Conservation (phyloP, 78 protist genomes). For the Dictyostelium firmibasis region DNA sequence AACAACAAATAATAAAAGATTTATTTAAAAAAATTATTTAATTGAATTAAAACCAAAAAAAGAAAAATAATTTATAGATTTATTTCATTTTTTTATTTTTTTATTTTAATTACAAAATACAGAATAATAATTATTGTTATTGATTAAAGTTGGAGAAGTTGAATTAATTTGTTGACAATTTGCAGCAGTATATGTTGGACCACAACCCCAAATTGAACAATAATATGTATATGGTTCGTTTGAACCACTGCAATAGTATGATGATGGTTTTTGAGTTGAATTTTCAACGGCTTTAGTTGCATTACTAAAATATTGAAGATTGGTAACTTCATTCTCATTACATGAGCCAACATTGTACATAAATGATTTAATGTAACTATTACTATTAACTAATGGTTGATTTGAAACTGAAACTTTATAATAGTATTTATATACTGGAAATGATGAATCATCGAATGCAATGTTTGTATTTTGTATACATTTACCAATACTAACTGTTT, state of each 20-base stretch:
- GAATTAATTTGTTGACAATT: slow-evolving; percentile 8
- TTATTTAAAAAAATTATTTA: too few species aligned
- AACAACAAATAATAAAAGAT: not conserved
- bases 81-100: not conserved
- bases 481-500: not conserved
- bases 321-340: not conserved
- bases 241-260: not conserved
- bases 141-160: not conserved
- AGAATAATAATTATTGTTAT: not conserved
- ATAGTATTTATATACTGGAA: not conserved
- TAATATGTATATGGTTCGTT: not conserved
- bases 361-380: not conserved
- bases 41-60: not conserved
- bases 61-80: not conserved
- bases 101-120: not conserved
- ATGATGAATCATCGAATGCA: not conserved
- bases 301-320: not conserved
- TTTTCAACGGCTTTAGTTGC: not conserved
- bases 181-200: not conserved
- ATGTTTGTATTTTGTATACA: not conserved
- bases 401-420: not conserved
- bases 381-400: not conserved
- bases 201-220: slow-evolving; percentile 16
- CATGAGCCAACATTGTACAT: not conserved
- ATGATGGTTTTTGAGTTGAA: not conserved